A percentile compares a stretch with the other conserved stretches of the same genome.
Conservation (phyloP, 768 basidiomycete species). For the Psilocybe azurescens region DNA sequence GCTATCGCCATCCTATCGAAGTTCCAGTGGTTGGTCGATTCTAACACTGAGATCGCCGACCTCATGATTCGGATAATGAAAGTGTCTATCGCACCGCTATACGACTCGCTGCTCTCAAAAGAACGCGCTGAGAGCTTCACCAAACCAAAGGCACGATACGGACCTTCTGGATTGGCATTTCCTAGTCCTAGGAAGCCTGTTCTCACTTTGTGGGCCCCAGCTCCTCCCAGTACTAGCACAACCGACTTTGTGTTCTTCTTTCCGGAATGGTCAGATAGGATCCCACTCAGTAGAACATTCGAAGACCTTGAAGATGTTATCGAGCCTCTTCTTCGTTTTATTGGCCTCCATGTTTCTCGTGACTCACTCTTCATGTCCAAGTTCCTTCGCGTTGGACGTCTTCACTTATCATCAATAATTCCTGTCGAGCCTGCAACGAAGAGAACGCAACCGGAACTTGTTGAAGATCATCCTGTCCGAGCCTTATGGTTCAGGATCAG, state of each 20-base stretch:
- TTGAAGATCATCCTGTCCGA: conserved; percentile 65
- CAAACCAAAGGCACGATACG: conserved; percentile 68
- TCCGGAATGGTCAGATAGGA: conserved; percentile 76
- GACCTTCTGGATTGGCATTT: conserved; percentile 55
- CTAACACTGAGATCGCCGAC: conserved; percentile 85
- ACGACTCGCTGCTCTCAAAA: conserved; percentile 58
- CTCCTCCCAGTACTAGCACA: conserved; percentile 76
- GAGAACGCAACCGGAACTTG: conserved; percentile 57
- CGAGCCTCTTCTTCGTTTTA: conserved; percentile 79
- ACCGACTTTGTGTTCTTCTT: conserved; percentile 92
- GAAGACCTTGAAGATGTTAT: conserved; percentile 79
- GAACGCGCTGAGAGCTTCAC: conserved; percentile 67
- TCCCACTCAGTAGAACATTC: conserved; percentile 66
- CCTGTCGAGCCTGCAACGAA: conserved; percentile 66
- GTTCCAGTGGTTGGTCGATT: conserved; percentile 86
- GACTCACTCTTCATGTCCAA: conserved; percentile 81
- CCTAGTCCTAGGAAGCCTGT: conserved; percentile 63
- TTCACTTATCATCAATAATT: conserved; percentile 60
- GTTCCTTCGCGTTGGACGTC: conserved; percentile 77
- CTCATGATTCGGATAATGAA: conserved; percentile 79
- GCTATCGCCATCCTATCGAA: conserved; percentile 80
- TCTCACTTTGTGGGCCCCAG: conserved; percentile 80
- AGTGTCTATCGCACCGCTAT: conserved; percentile 72
- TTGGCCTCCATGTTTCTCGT: conserved; percentile 82
- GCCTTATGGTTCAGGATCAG: conserved; percentile 85